phyloP scores from a whole-genome alignment of 306 rosid species.

The Citrullus colocynthis region DNA sequence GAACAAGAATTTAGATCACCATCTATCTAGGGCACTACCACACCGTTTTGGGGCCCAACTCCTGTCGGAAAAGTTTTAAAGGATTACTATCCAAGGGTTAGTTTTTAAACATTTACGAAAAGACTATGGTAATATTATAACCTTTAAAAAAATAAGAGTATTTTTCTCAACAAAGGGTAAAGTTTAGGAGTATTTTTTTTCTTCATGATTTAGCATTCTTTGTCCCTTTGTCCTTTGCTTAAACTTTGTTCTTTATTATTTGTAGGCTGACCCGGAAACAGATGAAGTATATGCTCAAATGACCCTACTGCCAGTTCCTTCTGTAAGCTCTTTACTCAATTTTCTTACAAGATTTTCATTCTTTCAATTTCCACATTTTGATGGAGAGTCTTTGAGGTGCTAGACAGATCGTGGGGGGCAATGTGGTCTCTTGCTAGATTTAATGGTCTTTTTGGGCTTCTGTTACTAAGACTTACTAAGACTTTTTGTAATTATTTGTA shows the following conservation, averaged over 20 bases:
- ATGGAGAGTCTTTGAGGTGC: background rate
- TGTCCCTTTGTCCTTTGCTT: background rate
- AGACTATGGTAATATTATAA: too few relatives aligned
- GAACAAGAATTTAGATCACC: background rate
- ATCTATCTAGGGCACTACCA: background rate
- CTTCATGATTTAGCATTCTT: too few relatives aligned
- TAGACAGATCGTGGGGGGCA: background rate
- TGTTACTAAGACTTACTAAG: background rate
- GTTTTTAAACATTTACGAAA: too few relatives aligned
- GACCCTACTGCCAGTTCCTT: conserved; percentile 75
- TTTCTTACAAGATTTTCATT: background rate
- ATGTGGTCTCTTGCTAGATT: background rate
- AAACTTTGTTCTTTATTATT: background rate
- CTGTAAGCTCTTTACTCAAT: conserved; percentile 31
- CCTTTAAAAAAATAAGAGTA: too few relatives aligned
- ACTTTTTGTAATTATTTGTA: too few relatives aligned
- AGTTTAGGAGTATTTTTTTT: too few relatives aligned
- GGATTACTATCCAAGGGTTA: too few relatives aligned
- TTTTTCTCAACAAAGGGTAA: too few relatives aligned
- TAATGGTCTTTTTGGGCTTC: background rate
- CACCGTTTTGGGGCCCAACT: background rate
- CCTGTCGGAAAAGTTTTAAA: too few relatives aligned
- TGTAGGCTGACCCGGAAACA: conserved; percentile 88
- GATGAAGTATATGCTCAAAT: conserved; percentile 94
- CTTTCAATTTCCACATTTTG: background rate